phyloP scores from a whole-genome alignment of 2,329 filamentous ascomycete genomes.

The Echinosphaeria canescens region DNA sequence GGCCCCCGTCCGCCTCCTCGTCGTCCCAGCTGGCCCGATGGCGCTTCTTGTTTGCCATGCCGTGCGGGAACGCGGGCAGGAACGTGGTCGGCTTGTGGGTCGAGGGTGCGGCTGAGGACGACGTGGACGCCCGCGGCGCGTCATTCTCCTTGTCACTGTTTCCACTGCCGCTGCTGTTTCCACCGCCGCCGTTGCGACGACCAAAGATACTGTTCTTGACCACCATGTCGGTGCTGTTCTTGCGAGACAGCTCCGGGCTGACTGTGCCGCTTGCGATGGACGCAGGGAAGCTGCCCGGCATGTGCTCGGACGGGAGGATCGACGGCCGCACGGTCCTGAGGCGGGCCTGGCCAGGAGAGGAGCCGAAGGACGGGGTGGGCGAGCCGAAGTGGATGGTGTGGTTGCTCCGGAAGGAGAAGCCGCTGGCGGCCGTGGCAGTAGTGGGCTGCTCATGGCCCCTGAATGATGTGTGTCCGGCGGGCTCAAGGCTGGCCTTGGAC shows the following conservation, averaged over 20 bases:
- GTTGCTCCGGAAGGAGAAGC: conserved; percentile 45
- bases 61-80: conserved; percentile 28
- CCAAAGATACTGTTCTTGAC: too few species aligned
- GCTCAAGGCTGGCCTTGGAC: too few species aligned
- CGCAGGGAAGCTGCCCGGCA: conserved; percentile 34
- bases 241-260: too few species aligned
- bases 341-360: conserved; percentile 34
- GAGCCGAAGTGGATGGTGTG: conserved; percentile 39
- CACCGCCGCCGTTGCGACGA: conserved; percentile 1
- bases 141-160: neutral
- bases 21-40: conserved; percentile 33
- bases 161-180: neutral
- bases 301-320: conserved; percentile 16
- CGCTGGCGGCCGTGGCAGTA: conserved; percentile 30
- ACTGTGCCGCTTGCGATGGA: conserved; percentile 1
- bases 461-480: too few species aligned
- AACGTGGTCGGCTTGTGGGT: conserved; percentile 13
- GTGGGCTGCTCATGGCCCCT: too few species aligned
- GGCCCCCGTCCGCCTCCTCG: conserved; percentile 26
- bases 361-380: conserved; percentile 32
- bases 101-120: too few species aligned
- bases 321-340: conserved; percentile 36
- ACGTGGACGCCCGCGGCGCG: too few species aligned
- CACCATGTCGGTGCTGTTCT: too few species aligned
- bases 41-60: conserved; percentile 44